A percentile compares a stretch with the other conserved stretches of the same genome.
Evolutionary conservation across 208 protist genomes (phyloP).

Genomic region (Acanthamoeba castellanii): DNA sequence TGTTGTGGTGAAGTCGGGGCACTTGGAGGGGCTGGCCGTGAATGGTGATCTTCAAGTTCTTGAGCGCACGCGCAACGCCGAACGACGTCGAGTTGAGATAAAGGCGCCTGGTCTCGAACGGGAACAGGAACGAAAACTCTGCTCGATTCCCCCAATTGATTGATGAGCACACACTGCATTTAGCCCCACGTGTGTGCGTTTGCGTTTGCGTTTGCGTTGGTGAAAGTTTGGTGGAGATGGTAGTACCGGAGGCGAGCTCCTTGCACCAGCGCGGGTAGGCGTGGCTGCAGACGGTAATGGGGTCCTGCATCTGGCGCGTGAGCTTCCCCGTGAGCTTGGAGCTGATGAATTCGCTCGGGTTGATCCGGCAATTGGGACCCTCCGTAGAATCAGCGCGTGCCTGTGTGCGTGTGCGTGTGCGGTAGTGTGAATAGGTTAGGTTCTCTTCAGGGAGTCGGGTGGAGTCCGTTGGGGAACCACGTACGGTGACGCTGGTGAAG

Average conservation of each 20-base stretch:
- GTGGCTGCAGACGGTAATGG: conserved; percentile 84
- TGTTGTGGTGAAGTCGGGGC: conserved; percentile 8
- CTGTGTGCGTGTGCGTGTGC: neutral
- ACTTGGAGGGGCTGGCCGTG: conserved; percentile 55
- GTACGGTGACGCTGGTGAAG: conserved; percentile 42
- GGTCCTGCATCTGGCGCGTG: conserved; percentile 89
- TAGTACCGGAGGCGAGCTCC: conserved; percentile 70
- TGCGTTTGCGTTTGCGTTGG: neutral
- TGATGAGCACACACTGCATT: too few relatives aligned
- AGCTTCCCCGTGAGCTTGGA: conserved; percentile 89
- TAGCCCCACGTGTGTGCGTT: neutral
- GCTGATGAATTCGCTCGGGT: conserved; percentile 85
- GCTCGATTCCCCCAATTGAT: neutral
- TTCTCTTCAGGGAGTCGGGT: neutral
- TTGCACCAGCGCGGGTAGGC: conserved; percentile 88
- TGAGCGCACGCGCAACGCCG: conserved; percentile 87
- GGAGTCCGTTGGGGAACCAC: neutral
- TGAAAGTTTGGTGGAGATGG: neutral
- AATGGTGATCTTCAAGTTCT: conserved; percentile 12
- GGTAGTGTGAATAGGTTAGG: too few relatives aligned
- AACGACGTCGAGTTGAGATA: conserved; percentile 89
- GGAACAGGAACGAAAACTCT: conserved; percentile 87
- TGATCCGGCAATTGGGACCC: conserved; percentile 56
- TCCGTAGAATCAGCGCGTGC: neutral
- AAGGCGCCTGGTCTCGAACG: conserved; percentile 84